Percentiles rank a stretch among this genome's conserved stretches.
Conservation (phyloP, 192 early-diverging fungal species). For the Linnemannia zychae region DNA sequence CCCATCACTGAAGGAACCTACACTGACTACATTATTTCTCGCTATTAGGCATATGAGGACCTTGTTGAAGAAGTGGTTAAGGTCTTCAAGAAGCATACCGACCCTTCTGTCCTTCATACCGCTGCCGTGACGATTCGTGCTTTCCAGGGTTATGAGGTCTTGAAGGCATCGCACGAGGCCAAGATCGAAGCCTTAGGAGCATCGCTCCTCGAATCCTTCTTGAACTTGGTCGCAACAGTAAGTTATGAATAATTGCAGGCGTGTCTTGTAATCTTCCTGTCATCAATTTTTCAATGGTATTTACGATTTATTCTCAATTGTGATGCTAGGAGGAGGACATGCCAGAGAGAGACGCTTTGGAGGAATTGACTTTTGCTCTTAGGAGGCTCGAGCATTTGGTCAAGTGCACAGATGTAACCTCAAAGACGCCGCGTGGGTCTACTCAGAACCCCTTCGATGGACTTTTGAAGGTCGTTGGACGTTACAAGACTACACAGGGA, state of each 20-base stretch:
- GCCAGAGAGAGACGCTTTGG: slow-evolving; percentile 1
- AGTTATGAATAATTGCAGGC: not conserved
- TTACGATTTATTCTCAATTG: not conserved
- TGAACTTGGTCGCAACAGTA: slow-evolving; percentile 22
- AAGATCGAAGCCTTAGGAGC: slow-evolving; percentile 46
- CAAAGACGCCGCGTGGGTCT: slow-evolving; percentile 6
- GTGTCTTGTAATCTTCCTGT: not conserved
- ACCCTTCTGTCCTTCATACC: slow-evolving; percentile 51
- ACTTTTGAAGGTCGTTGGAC: slow-evolving; percentile 25
- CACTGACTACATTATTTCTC: not conserved
- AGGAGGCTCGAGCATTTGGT: slow-evolving; percentile 45
- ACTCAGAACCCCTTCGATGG: slow-evolving; percentile 33
- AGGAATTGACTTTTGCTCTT: slow-evolving; percentile 26
- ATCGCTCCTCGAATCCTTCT: slow-evolving; percentile 32
- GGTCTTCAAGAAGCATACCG: slow-evolving; percentile 59
- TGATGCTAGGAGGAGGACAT: slow-evolving; percentile 17
- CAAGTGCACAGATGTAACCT: slow-evolving; percentile 45
- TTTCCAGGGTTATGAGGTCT: slow-evolving; percentile 52
- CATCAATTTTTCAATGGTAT: no score
- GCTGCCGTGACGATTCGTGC: slow-evolving; percentile 58
- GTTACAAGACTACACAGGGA: slow-evolving; percentile 16
- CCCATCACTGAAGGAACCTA: not conserved
- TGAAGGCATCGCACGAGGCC: slow-evolving; percentile 55
- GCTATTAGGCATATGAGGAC: slow-evolving; percentile 60
- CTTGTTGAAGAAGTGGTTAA: slow-evolving; percentile 62